phyloP scores from a whole-genome alignment of 2,329 filamentous ascomycete genomes.

The Penicillium sclerotigenum region DNA sequence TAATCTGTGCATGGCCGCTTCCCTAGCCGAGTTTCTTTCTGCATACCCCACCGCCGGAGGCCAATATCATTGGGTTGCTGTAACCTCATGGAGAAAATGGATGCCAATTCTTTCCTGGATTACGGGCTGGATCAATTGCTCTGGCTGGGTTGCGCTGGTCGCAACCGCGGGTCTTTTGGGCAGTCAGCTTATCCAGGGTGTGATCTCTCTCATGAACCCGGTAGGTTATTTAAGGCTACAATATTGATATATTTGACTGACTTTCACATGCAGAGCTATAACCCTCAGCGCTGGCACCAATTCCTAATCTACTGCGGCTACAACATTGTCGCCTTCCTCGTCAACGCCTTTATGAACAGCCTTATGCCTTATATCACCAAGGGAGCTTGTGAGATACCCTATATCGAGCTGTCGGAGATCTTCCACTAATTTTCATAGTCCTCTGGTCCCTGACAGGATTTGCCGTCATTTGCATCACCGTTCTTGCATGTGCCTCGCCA shows the following conservation, averaged over 20 bases:
- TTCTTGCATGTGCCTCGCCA: constrained; percentile 63
- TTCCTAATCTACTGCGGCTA: constrained; percentile 70
- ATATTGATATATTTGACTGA: background rate
- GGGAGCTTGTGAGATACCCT: constrained; percentile 51
- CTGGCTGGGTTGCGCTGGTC: constrained; percentile 66
- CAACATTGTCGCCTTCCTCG: constrained; percentile 57
- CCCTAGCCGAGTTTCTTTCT: constrained; percentile 68
- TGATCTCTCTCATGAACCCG: constrained; percentile 60
- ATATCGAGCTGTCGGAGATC: background rate
- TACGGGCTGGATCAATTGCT: constrained; percentile 67
- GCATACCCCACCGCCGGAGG: constrained; percentile 61
- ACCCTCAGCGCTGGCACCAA: constrained; percentile 63
- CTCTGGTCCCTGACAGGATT: constrained; percentile 70
- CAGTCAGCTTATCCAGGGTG: constrained; percentile 63
- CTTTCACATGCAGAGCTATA: constrained; percentile 42
- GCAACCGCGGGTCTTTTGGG: constrained; percentile 67
- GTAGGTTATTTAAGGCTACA: constrained; percentile 19
- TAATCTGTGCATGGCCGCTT: constrained; percentile 67
- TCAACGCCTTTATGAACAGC: constrained; percentile 64
- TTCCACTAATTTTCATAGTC: constrained; percentile 35
- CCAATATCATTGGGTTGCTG: constrained; percentile 71
- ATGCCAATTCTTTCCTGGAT: constrained; percentile 64
- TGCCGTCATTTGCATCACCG: constrained; percentile 65
- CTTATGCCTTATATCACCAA: constrained; percentile 65
- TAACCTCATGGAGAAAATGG: constrained; percentile 55